phyloP scores from a whole-genome alignment of 164 flowering plant genomes.

The Stephania japonica region DNA sequence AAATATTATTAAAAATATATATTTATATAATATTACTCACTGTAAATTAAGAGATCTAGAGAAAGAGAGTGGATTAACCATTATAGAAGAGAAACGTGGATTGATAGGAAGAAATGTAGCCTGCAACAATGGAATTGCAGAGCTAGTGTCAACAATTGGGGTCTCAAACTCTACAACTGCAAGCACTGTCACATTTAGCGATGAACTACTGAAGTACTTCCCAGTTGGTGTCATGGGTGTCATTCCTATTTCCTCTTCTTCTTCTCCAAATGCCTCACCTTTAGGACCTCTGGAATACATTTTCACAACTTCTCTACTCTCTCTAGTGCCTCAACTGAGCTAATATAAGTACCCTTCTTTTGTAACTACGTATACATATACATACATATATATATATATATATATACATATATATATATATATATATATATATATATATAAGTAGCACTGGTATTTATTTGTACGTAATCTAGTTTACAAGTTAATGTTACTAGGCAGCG shows the following conservation, averaged over 20 bases:
- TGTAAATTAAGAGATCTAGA: not conserved
- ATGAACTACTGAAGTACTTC: constrained; percentile 44
- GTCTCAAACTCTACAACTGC: constrained; percentile 34
- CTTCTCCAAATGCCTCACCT: constrained; percentile 5
- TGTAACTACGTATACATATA: too few relatives aligned
- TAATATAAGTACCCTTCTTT: too few relatives aligned
- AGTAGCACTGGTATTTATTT: too few relatives aligned
- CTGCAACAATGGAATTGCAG: constrained; percentile 19
- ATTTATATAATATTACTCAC: not conserved
- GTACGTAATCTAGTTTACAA: not conserved
- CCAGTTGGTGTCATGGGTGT: constrained; percentile 46
- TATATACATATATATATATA: too few relatives aligned
- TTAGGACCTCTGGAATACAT: not conserved
- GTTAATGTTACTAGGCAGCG: not conserved
- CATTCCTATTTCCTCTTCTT: not conserved
- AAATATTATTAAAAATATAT: too few relatives aligned
- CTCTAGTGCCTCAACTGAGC: not conserved
- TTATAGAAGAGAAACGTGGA: constrained; percentile 56
- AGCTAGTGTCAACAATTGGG: constrained; percentile 33
- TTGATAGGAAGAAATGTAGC: constrained; percentile 45
- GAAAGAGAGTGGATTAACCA: constrained; percentile 26
- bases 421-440: too few relatives aligned
- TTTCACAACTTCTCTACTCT: not conserved
- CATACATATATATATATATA: too few relatives aligned
- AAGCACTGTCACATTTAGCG: constrained; percentile 29